phyloP scores from a whole-genome alignment of 2,329 filamentous ascomycete species.

The Phaeomoniella chlamydospora region DNA sequence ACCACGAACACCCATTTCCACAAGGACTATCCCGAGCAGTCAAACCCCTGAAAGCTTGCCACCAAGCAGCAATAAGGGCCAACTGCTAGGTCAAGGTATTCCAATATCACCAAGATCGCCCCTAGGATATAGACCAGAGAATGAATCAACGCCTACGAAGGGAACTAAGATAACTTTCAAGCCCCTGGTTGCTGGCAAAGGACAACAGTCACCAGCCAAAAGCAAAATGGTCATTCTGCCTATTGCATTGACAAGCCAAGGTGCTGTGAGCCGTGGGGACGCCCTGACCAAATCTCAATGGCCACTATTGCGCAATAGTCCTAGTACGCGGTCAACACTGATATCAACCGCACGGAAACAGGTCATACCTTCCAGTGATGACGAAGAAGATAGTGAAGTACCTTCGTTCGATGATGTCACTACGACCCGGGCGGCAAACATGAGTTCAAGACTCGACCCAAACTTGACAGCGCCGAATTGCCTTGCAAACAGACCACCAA shows the following conservation, averaged over 20 bases:
- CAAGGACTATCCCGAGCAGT: background rate
- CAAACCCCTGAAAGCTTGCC: background rate
- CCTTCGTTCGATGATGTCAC: background rate
- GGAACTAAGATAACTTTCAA: too few species aligned
- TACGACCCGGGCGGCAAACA: background rate
- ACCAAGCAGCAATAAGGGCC: background rate
- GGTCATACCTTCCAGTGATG: background rate
- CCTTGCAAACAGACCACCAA: too few species aligned
- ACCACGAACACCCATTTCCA: background rate
- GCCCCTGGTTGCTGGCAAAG: too few species aligned
- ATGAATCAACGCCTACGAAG: background rate
- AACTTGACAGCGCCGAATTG: too few species aligned
- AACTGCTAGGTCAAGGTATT: background rate
- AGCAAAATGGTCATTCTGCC: background rate
- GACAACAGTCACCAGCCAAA: too few species aligned
- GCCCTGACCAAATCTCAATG: background rate
- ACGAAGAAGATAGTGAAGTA: background rate
- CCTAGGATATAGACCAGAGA: background rate
- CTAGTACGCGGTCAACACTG: background rate
- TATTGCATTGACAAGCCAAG: background rate
- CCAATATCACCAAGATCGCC: background rate
- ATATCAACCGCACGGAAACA: background rate
- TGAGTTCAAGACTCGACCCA: background rate
- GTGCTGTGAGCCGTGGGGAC: background rate
- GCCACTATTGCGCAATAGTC: background rate